Evolutionary conservation across 352 stramenopile species (phyloP), one percentile per base, ranked within the genome.

Genomic region (Phytophthora constricta): DNA sequence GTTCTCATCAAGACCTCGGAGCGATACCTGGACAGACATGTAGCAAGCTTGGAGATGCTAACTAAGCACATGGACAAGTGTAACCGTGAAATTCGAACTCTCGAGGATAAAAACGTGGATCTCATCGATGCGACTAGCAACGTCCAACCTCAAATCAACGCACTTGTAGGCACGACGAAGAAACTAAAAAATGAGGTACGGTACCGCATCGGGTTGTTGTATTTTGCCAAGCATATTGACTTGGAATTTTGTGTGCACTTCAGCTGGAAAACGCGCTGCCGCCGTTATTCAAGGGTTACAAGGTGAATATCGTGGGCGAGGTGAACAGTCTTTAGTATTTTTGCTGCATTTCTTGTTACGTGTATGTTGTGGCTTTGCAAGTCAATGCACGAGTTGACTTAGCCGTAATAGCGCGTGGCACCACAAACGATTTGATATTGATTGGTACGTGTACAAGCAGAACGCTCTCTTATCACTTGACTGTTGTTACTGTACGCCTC

Each of bases 301-400:
- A 84, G 47, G 82, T 95, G 25, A 91, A 91, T 68, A 90, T 95
- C 58, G 72, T 92, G n/a, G 86, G 86, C 23, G 86, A 92, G 23
- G 72, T 94, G 41, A 93, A 92, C 78, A 91, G 66, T 47, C 53
- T 92, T 34, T 92, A 77, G 77, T n/a, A n/a, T n/a, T n/a, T n/a
- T n/a, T 51, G 14, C 41, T 3, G 34, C 10, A 4, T 16, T 42
- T 13, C n/a, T 42, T 16, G n/a, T 42, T 16, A n/a, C n/a, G n/a
- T n/a, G n/a, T n/a, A n/a, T n/a, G n/a, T n/a, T n/a, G n/a, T n/a
- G n/a, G n/a, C n/a, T n/a, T n/a, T n/a, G n/a, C 14, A 13, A 42
- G 34, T 42, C 4, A 42, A 42, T 42, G 34, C 11, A 16, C 34
- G n/a, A 42, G 34, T 42, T n/a, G n/a, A n/a, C n/a, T n/a, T n/a